Base-by-base conservation (phyloP, 352 stramenopile species). In the Phytophthora syringae region DNA sequence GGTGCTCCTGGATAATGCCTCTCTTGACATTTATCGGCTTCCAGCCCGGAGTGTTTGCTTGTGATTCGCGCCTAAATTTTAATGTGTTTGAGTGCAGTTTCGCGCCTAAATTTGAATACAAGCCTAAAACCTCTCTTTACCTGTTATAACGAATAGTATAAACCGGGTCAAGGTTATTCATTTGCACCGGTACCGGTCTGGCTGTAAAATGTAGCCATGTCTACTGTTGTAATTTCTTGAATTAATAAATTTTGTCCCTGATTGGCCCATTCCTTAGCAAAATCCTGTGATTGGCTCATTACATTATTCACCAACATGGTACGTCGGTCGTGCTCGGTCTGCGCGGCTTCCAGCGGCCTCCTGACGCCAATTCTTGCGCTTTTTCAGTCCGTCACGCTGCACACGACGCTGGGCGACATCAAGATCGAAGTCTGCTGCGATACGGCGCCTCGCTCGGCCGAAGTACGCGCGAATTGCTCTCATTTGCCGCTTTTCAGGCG, bases 351-450 rank as follows among this genome's bases (percentile, higher is more conserved):
- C 39, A 15, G 20, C 39, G 28, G 12, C 24, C 25, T 3, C 48
- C 34, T 56, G 52, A 60, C 45, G 18, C 27, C 18, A 28, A 39
- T 37, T 34, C 18, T 7, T 3, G 6, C 20, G 15, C 36, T n/a
- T 7, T 49, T 50, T n/a, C 56, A 94, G 88, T 96, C 95, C 24
- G 93, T 98, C 28, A 99, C 95, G 39, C 82, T 99, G 15, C 92
- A 98, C 65, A 99, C 97, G 47, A 95, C 74, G 3, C 74, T 98
- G 5, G 97, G 97, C 22, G 93, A 99, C 64, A 83, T 99, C 47
- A 99, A 99, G 75, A 92, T 98, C 59, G 97, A 99, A 79, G 86
- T 99, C 28, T 98, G 92, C 74, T 99, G 94, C 69, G 94, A 99
- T 76, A 98, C 93, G 7, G 88, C 91, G 32, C 95, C 92, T 9